Conservation (phyloP, 768 basidiomycete genomes). For the Peribolospora kevripleyi region DNA sequence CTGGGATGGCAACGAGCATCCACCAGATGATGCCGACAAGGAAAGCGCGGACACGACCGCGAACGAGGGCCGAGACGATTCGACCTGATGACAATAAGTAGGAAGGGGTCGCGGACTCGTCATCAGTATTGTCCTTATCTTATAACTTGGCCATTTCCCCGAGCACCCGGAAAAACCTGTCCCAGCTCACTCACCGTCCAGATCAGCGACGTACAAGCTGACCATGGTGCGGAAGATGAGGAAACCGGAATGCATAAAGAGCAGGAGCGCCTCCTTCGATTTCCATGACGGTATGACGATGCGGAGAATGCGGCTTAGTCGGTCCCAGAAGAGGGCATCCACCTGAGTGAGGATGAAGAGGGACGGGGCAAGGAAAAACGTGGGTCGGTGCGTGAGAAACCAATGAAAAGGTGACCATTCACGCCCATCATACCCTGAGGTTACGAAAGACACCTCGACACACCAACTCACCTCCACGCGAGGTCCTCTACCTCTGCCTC, state of each 20-base stretch:
- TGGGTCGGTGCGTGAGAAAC: neutral
- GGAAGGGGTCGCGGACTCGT: neutral
- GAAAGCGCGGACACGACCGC: constrained; percentile 54
- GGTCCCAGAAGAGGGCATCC: constrained; percentile 72
- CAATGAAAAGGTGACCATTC: too few relatives aligned
- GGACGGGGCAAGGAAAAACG: too few relatives aligned
- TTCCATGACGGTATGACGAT: constrained; percentile 70
- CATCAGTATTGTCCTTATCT: neutral
- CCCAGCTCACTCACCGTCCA: constrained; percentile 41
- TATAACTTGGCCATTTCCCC: neutral
- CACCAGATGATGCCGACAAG: constrained; percentile 64
- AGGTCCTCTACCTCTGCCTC: constrained; percentile 3
- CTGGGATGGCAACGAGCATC: constrained; percentile 52
- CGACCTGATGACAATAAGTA: constrained; percentile 15
- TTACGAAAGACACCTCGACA: neutral
- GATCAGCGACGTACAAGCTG: constrained; percentile 73
- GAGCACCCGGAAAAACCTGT: constrained; percentile 3
- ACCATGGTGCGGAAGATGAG: constrained; percentile 74
- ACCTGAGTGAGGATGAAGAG: constrained; percentile 27
- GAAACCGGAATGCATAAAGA: constrained; percentile 68
- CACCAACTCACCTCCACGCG: constrained; percentile 8
- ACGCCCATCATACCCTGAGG: neutral
- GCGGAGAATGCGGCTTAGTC: constrained; percentile 46
- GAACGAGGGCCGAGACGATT: constrained; percentile 84
- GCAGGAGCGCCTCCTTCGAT: constrained; percentile 65